Conservation (phyloP, 495 filamentous ascomycete species). For the Daldinia grandis region DNA sequence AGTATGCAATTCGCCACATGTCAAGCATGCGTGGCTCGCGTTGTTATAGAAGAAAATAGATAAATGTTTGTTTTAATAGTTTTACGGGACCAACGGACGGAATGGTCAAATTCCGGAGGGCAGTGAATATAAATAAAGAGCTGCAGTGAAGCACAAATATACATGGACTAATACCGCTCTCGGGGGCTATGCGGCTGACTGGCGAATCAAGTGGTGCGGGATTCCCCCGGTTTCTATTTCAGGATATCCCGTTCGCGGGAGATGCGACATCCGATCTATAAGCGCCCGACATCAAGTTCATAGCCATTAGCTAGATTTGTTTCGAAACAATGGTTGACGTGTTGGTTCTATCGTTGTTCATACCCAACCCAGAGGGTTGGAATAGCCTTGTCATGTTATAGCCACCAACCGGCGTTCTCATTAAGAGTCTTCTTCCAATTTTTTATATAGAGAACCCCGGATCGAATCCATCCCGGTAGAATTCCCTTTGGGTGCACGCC, state of each 20-base stretch:
- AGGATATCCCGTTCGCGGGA: constrained; percentile 15
- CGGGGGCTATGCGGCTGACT: constrained; percentile 27
- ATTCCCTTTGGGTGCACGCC: background rate
- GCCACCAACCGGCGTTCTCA: constrained; percentile 7
- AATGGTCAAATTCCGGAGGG: constrained; percentile 15
- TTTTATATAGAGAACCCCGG: constrained; percentile 19
- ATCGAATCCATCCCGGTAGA: constrained; percentile 22
- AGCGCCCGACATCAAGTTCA: constrained; percentile 17
- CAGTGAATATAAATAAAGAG: constrained; percentile 20
- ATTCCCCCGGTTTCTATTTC: constrained; percentile 33
- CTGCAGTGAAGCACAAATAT: background rate
- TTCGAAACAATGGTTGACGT: constrained; percentile 31
- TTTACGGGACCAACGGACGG: constrained; percentile 15
- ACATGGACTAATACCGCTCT: background rate
- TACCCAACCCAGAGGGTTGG: constrained; percentile 19
- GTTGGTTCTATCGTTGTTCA: background rate
- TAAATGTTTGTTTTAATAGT: background rate
- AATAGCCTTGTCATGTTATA: background rate
- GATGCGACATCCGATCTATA: constrained; percentile 19
- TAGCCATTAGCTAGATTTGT: constrained; percentile 20
- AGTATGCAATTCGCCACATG: background rate
- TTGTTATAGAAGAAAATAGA: background rate
- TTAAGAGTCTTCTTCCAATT: background rate
- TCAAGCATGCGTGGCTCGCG: background rate
- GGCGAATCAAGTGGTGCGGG: constrained; percentile 24